Base-by-base conservation (phyloP, 495 filamentous ascomycete species). In the Aspergillus indologenus region DNA sequence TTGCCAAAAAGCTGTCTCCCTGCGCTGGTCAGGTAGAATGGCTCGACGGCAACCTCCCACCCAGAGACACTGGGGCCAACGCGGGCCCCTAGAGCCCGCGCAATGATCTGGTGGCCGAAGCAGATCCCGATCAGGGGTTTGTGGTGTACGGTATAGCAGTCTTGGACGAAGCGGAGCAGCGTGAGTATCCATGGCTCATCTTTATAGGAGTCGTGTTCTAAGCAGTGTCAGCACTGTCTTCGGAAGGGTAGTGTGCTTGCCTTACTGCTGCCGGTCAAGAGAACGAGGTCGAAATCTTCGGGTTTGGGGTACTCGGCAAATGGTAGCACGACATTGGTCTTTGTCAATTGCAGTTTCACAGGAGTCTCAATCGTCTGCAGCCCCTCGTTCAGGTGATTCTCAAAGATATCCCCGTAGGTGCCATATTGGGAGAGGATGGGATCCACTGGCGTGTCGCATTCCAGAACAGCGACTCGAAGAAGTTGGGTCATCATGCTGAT, bases 41-140 rank as follows among this genome's bases (percentile, higher is more conserved):
- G 73, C 0, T 79, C 80, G 0, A 93, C 90, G 42, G 86, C 83
- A 5, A 87, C 72, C 69, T 96, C 92, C 92, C 91, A 96, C 15
- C 89, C 90, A 5, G 61, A 68, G 12, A 81, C 74, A 59, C 80
- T 87, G 46, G 85, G 70, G 1, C 73, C 83, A 4, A 96, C 86
- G 49, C 77, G 79, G 20, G 74, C 80, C 1, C 87, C 90, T 61
- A 95, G 65, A 3, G 91, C 91, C 14, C 92, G 79, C 0, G 83
- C 90, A 57, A 96, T 76, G 51, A 96, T 92, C 72, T 96, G 91
- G 67, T 96, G 91, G n/a, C 92, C 92, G 67, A 92, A 96, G 66
- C 92, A 96, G 11, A 94, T 81, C 3, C 92, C 92, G 26, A 96
- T 76, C 15, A 93, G 75, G 6, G 81, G 79, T 45, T 92, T 81